These are phyloP conservation scores for Fusarium zealandicum DNA, from an alignment of 2,329 filamentous ascomycete genomes.

Conservation along the genomic window DNA sequence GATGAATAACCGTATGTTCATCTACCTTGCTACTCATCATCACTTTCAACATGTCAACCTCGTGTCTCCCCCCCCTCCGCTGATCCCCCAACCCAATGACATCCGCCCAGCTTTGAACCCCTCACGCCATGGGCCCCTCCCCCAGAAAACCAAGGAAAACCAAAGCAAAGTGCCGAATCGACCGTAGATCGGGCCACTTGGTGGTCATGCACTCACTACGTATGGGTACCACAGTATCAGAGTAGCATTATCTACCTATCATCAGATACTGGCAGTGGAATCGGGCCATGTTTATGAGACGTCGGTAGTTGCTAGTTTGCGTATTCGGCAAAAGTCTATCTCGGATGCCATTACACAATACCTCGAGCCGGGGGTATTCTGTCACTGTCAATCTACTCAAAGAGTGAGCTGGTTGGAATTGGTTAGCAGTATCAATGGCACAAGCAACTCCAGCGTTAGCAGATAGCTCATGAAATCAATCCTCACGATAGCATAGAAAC, in stretches of 20 bases:
- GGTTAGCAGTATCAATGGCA: neutral
- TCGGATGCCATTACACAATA: neutral
- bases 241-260: neutral
- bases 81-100: slow-evolving; percentile 19
- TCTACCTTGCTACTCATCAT: no score
- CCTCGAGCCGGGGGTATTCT: neutral
- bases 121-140: slow-evolving; percentile 11
- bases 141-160: neutral
- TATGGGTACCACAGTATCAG: neutral
- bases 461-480: neutral
- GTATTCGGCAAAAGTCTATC: neutral
- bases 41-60: neutral
- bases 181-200: slow-evolving; percentile 7
- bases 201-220: neutral
- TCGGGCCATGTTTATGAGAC: neutral
- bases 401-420: neutral
- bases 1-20: slow-evolving; percentile 6
- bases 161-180: slow-evolving; percentile 9
- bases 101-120: slow-evolving; percentile 7
- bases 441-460: neutral
- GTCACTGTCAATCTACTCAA: no score
- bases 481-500: neutral
- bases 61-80: slow-evolving; percentile 5
- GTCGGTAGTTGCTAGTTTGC: neutral
- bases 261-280: neutral